Evolutionary conservation across 148 eudicot genomes (phyloP).

Genomic region (Euryodendron excelsum): DNA sequence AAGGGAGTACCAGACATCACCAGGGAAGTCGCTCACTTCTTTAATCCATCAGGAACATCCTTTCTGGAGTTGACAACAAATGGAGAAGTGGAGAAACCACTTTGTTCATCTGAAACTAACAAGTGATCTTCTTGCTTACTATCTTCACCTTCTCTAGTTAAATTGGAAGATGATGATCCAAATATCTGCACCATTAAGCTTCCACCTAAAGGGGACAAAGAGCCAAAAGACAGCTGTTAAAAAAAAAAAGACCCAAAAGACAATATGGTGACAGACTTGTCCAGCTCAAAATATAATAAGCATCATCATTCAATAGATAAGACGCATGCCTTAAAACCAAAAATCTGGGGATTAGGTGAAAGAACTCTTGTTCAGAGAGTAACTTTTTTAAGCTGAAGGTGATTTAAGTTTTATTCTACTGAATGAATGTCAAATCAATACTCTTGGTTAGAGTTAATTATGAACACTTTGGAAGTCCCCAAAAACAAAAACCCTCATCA

Average conservation of each 20-base stretch:
- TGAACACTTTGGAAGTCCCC: neutral
- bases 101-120: constrained; percentile 20
- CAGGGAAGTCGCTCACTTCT: constrained; percentile 18
- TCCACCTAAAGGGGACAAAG: constrained; percentile 47
- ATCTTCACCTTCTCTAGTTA: constrained; percentile 11
- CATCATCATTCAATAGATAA: too few species aligned
- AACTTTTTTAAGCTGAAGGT: too few species aligned
- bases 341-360: too few species aligned
- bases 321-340: too few species aligned
- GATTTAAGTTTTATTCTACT: neutral
- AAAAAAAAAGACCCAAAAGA: too few species aligned
- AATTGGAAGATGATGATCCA: constrained; percentile 41
- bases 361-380: too few species aligned
- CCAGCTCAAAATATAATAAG: too few species aligned
- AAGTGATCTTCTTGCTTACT: constrained; percentile 9
- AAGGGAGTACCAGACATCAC: neutral
- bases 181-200: constrained; percentile 59
- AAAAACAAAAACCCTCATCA: neutral
- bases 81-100: constrained; percentile 28
- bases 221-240: too few species aligned
- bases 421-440: neutral
- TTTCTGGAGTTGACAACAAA: constrained; percentile 33
- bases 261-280: too few species aligned
- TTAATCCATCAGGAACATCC: constrained; percentile 24
- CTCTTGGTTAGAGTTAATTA: neutral